phyloP scores from a whole-genome alignment of 371 early-diverging fungal genomes.

The Phascolomyces articulosus region DNA sequence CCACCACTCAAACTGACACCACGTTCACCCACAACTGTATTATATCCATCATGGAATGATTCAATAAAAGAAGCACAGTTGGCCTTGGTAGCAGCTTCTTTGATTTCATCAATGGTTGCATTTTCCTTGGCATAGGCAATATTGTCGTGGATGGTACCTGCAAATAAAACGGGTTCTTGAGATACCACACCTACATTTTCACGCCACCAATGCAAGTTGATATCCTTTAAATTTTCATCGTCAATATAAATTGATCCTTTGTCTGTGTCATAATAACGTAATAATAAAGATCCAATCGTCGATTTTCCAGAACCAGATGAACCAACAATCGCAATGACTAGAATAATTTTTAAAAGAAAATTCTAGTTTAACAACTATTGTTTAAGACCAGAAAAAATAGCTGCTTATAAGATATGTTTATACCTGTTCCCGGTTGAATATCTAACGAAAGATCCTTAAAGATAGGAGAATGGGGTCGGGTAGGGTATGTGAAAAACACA shows the following conservation, averaged over 20 bases:
- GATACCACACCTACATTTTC: constrained; percentile 70
- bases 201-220: constrained; percentile 58
- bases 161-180: constrained; percentile 88
- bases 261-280: constrained; percentile 74
- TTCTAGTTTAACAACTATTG: background rate
- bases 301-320: constrained; percentile 79
- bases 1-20: constrained; percentile 81
- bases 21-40: constrained; percentile 73
- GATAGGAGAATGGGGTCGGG: constrained; percentile 64
- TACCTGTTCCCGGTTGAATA: constrained; percentile 67
- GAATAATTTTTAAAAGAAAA: background rate
- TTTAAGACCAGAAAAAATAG: no score
- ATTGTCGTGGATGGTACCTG: constrained; percentile 80
- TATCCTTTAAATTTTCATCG: constrained; percentile 54
- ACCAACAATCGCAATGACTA: constrained; percentile 61
- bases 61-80: constrained; percentile 70
- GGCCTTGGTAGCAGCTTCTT: constrained; percentile 63
- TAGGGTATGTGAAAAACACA: constrained; percentile 74
- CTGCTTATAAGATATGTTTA: no score
- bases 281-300: constrained; percentile 67
- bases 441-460: constrained; percentile 65
- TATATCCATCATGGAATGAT: constrained; percentile 63
- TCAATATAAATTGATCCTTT: constrained; percentile 60
- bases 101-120: constrained; percentile 61
- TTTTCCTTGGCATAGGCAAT: constrained; percentile 67